These are phyloP conservation scores for Populus hybrid DNA, from an alignment of 441 rosid species.

Conservation along the genomic window DNA sequence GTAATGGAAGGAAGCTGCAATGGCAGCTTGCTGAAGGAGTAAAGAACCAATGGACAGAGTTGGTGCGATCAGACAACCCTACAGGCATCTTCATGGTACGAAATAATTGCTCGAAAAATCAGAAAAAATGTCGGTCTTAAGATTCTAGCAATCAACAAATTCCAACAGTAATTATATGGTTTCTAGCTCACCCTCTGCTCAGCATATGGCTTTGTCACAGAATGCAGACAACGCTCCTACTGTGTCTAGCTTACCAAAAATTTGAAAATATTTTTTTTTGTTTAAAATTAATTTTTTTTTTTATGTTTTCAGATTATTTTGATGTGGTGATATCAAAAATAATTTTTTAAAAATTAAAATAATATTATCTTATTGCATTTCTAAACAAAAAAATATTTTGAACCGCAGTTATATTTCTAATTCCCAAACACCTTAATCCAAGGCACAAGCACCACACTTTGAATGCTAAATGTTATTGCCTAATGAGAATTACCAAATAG, in stretches of 20 bases:
- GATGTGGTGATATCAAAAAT: too few relatives aligned
- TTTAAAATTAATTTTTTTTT: too few relatives aligned
- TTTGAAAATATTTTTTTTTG: too few relatives aligned
- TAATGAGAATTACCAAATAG: constrained; percentile 2
- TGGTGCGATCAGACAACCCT: constrained; percentile 89
- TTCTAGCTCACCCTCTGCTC: constrained; percentile 78
- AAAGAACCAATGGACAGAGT: constrained; percentile 85
- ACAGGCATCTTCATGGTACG: constrained; percentile 8
- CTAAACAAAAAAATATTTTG: too few relatives aligned
- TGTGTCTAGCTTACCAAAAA: constrained; percentile 36
- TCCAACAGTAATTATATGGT: not conserved
- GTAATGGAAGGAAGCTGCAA: constrained; percentile 90
- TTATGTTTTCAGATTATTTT: too few relatives aligned
- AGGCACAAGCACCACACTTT: constrained; percentile 67
- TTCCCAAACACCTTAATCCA: constrained; percentile 25
- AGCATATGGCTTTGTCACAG: constrained; percentile 94
- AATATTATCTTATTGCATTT: too few relatives aligned
- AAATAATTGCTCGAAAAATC: not conserved
- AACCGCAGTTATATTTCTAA: too few relatives aligned
- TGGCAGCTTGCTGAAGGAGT: constrained; percentile 90
- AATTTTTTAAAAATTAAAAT: too few relatives aligned
- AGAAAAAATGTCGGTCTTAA: not conserved
- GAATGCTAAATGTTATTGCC: constrained; percentile 88
- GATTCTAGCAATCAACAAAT: not conserved
- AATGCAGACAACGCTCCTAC: constrained; percentile 67